Base-by-base conservation (phyloP, 192 early-diverging fungal species). In the Backusella psychrophila region DNA sequence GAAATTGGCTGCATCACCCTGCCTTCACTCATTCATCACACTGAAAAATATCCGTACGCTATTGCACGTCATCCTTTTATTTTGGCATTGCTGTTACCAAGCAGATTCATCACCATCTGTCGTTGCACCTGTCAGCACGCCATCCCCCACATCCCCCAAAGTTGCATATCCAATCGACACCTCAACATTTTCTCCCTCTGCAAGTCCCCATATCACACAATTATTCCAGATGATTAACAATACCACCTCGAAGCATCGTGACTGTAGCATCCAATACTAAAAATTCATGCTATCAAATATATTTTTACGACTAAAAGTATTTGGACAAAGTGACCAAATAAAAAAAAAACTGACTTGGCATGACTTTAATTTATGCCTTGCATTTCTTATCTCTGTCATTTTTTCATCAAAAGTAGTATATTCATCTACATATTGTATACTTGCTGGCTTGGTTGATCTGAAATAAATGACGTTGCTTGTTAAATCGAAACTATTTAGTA, bases 1-100 rank as follows among this genome's bases (percentile, higher is more conserved):
- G 71, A 73, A 72, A 77, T 73, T 78, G 65, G 70, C 70, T 70
- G 76, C 68, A 69, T 77, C 69, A 72, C 41, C 26, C 5, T 77
- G 36, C n/a, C 75, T 77, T 59, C 68, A 77, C 69, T 77, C 49
- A 71, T 77, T 77, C 49, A 35, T 77, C 56, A 77, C 76, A 66
- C 59, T 71, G 71, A 77, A 69, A 66, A 77, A 72, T 35, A 4
- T 72, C 42, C 41, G 71, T 72, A 66, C 76, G 26, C 52, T 72
- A 66, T 23, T 77, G 69, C 71, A 63, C 31, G 76, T 72, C 19
- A 77, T 70, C 29, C 69, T 52, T 52, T 59, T 77, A 8, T 39
- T 39, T 39, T 39, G 6, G 38, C 0, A 39, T 39, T 39, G 38
- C 38, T 7, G 38, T 39, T 39, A 39, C 70, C 70, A 71, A 71